Conservation (phyloP, 139 green algal genomes). For the Deuterostichococcus epilithicus region DNA sequence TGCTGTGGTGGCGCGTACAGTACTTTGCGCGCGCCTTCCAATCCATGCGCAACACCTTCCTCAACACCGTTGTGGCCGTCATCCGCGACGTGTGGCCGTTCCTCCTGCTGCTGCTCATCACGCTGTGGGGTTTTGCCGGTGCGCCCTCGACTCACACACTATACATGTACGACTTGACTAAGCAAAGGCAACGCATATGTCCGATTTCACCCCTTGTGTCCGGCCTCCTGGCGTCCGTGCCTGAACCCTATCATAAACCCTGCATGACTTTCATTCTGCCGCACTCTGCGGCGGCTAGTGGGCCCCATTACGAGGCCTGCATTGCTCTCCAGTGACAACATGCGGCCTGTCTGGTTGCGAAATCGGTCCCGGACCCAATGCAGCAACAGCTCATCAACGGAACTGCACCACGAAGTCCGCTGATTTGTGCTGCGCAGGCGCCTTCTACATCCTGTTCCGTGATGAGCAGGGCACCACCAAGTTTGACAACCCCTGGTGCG, state of each 20-base stretch:
- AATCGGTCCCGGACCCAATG: no score
- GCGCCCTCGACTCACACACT: neutral
- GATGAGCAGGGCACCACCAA: constrained; percentile 20
- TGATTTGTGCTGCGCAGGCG: neutral
- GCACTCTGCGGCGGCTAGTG: no score
- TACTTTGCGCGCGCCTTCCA: neutral
- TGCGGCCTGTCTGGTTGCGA: no score
- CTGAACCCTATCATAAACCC: no score
- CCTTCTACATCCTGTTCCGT: constrained; percentile 55
- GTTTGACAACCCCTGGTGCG: neutral
- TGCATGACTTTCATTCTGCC: no score
- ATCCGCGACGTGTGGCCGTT: constrained; percentile 24
- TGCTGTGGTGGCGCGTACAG: constrained; percentile 37
- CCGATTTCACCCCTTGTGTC: no score
- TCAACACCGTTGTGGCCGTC: constrained; percentile 28
- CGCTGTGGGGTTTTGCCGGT: constrained; percentile 15
- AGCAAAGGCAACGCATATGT: no score
- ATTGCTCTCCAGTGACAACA: no score
- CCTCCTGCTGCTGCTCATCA: constrained; percentile 26
- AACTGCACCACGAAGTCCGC: no score
- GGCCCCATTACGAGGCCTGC: neutral
- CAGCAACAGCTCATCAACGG: no score
- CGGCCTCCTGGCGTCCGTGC: no score
- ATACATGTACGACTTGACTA: no score
- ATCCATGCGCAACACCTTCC: constrained; percentile 7